A percentile compares a stretch with the other conserved stretches of the same genome.
phyloP scores from a whole-genome alignment of 805 yeast genomes.

The Cyberlindnera euphorbiiphila region DNA sequence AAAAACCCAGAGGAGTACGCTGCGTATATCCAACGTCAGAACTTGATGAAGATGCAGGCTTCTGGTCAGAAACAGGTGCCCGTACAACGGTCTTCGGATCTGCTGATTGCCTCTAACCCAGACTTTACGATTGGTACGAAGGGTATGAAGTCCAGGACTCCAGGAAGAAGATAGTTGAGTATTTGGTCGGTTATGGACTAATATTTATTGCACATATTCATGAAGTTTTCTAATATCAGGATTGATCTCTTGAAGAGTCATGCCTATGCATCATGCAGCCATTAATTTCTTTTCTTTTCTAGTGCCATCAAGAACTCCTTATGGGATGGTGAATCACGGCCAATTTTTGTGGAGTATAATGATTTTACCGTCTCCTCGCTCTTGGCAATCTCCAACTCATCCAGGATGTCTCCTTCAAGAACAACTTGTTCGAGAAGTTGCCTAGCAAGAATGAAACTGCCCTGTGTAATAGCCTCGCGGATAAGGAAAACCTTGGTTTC shows the following conservation, averaged over 20 bases:
- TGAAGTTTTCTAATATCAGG: neutral
- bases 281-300: neutral
- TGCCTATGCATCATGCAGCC: neutral
- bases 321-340: slow-evolving; percentile 4
- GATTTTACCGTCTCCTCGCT: neutral
- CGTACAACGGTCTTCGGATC: too few relatives aligned
- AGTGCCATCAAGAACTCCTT: slow-evolving; percentile 3
- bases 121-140: slow-evolving; percentile 19
- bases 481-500: slow-evolving; percentile 5
- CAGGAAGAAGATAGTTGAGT: neutral
- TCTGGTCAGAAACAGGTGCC: too few relatives aligned
- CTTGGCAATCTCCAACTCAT: neutral
- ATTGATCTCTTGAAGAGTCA: neutral
- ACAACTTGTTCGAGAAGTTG: slow-evolving; percentile 1
- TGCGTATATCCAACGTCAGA: slow-evolving; percentile 10
- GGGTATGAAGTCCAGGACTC: slow-evolving; percentile 4
- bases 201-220: neutral
- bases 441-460: slow-evolving; percentile 11
- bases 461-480: slow-evolving; percentile 3
- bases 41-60: slow-evolving; percentile 1
- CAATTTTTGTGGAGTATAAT: slow-evolving; percentile 2
- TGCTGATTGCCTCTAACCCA: slow-evolving; percentile 24
- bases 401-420: neutral
- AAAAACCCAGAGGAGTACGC: slow-evolving; percentile 25
- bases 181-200: neutral